Base-by-base conservation (phyloP, 345 rosid species). In the Bruguiera gymnorhiza region DNA sequence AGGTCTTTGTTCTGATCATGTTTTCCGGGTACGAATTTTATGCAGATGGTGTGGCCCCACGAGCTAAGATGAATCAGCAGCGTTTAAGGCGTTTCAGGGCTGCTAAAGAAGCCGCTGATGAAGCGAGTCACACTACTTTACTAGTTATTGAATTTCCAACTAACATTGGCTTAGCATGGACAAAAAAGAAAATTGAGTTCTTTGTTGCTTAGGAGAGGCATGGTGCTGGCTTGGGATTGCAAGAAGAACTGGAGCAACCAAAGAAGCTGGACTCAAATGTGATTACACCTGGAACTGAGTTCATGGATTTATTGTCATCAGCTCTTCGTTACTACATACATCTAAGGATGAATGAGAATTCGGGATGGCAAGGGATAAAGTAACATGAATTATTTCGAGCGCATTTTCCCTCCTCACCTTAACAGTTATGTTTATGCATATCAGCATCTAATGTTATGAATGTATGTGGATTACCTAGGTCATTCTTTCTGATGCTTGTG, bases 231-330 rank as follows among this genome's bases (percentile, higher is more conserved):
- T 24, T 18, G 7, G 69, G 46, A 65, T 26, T 43, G n/a, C 26
- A 36, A 19, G 60, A 24, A 63, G 66, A 20, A 26, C 6, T 31
- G 11, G 39, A 62, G 54, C 56, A 67, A 26, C n/a, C 55, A 18
- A 64, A 37, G 15, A 60, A 29, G 46, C 9, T 71, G 30, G 82
- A 79, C 51, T 68, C 82, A 6, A 79, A 79, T 75, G 76, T 75
- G n/a, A 79, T 79, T 67, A 79, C 82, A 20, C 82, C 82, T 59
- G 82, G 79, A 68, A 79, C 76, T 71, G 79, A 79, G 69, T 79
- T 79, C 57, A 75, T 79, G 82, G 82, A 59, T 29, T 52, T 79
- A 20, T 64, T 79, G 68, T 79, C 82, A 30, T 60, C 65, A 4
- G 79, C 79, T 51, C 77, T 80, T 36, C 72, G 52, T 19, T 76